Conservation (phyloP, 495 filamentous ascomycete genomes). For the Rusavskia elegans region DNA sequence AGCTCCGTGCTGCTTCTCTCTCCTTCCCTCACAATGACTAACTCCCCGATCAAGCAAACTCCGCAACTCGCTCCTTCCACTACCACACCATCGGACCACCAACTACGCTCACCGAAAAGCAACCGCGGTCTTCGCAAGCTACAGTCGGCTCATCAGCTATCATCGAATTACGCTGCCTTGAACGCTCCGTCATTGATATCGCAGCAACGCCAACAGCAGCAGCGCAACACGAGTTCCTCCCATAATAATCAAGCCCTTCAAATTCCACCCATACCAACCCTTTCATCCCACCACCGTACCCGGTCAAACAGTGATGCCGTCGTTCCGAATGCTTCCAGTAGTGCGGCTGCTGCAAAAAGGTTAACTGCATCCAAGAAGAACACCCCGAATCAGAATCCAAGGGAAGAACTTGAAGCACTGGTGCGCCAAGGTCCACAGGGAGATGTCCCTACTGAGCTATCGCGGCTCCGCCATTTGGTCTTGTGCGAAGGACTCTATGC, state of each 20-base stretch:
- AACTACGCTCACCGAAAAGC: conserved; percentile 25
- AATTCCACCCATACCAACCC: conserved; percentile 15
- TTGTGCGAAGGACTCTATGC: conserved; percentile 65
- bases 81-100: not conserved
- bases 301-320: conserved; percentile 63
- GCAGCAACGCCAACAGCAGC: conserved; percentile 30
- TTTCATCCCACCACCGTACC: conserved; percentile 37
- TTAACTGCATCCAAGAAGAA: conserved; percentile 34
- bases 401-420: conserved; percentile 45
- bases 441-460: conserved; percentile 47
- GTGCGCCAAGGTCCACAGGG: conserved; percentile 57
- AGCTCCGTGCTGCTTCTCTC: no score
- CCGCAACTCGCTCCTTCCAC: conserved; percentile 5
- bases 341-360: conserved; percentile 25
- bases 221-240: conserved; percentile 13
- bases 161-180: conserved; percentile 19
- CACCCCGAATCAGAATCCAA: conserved; percentile 37
- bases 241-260: conserved; percentile 3
- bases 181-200: conserved; percentile 30
- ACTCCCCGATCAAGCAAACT: conserved; percentile 9
- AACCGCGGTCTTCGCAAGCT: conserved; percentile 35
- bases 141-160: conserved; percentile 34
- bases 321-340: conserved; percentile 20
- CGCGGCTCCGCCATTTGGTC: conserved; percentile 61
- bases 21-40: conserved; percentile 4